Percentiles rank a stretch among this genome's conserved stretches.
Conservation (phyloP, 208 protist species). For the Acanthamoeba triangularis region DNA sequence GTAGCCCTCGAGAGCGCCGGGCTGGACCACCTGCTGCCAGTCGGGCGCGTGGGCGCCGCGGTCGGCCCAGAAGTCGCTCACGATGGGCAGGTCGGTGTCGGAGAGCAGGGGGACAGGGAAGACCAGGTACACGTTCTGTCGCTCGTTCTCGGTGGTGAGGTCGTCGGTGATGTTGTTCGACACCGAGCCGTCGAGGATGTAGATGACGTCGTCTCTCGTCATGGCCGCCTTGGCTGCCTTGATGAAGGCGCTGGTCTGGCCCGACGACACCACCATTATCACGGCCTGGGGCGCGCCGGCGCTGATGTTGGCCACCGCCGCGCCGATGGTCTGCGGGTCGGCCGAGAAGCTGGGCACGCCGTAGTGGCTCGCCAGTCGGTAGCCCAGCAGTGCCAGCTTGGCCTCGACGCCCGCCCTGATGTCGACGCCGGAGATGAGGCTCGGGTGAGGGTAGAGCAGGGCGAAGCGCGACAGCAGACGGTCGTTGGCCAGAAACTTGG, state of each 20-base stretch:
- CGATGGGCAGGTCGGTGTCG: neutral
- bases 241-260: neutral
- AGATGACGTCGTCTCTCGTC: neutral
- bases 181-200: neutral
- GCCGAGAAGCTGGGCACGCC: neutral
- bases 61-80: neutral
- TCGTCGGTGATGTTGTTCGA: neutral
- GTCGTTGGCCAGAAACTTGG: neutral
- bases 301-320: neutral
- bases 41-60: neutral
- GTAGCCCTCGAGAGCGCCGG: slow-evolving; percentile 26
- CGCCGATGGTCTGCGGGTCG: neutral
- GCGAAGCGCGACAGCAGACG: neutral
- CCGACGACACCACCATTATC: neutral
- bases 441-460: neutral
- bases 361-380: neutral
- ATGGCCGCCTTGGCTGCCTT: neutral
- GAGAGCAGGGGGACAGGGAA: neutral
- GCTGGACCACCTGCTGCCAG: neutral
- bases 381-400: neutral
- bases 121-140: neutral
- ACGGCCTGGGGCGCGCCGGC: neutral
- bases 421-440: neutral
- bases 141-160: neutral
- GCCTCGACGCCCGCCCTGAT: neutral